These are phyloP conservation scores for Spizellomyces punctatus DNA, from an alignment of 192 early-diverging fungal genomes.

Conservation along the genomic window DNA sequence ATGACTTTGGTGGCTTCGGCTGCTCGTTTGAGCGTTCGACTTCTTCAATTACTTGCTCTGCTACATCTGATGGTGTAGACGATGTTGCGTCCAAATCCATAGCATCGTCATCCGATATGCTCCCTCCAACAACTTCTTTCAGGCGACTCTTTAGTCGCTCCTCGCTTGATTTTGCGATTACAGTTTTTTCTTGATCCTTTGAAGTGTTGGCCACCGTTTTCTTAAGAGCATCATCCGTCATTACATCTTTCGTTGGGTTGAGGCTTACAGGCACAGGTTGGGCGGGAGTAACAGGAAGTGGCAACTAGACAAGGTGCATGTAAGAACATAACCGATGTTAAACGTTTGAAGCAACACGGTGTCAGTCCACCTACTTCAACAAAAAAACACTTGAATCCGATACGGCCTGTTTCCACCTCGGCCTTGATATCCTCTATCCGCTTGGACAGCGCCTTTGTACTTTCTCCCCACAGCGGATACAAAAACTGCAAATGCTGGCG, in stretches of 20 bases:
- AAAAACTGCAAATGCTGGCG: constrained; percentile 53
- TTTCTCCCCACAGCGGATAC: constrained; percentile 54
- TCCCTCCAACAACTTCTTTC: neutral
- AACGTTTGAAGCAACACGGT: no score
- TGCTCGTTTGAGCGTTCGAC: neutral
- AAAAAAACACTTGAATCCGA: constrained; percentile 44
- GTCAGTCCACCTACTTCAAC: constrained; percentile 6
- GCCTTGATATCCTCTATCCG: constrained; percentile 33
- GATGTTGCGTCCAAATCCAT: no score
- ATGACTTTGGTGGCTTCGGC: neutral
- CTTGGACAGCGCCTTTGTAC: constrained; percentile 14
- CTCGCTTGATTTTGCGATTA: neutral
- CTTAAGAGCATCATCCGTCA: neutral
- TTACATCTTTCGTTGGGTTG: neutral
- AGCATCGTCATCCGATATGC: neutral
- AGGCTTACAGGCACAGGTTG: no score
- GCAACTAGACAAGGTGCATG: no score
- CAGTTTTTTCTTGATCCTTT: neutral
- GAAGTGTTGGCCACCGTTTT: neutral
- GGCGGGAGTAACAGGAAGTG: no score
- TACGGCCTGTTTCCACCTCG: constrained; percentile 17
- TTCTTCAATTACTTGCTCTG: neutral
- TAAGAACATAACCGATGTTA: no score
- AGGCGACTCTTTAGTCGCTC: constrained; percentile 22
- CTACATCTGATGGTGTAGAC: neutral